Evolutionary conservation across 2,329 filamentous ascomycete genomes (phyloP).

Genomic region (Mycosphaerella sp.): DNA sequence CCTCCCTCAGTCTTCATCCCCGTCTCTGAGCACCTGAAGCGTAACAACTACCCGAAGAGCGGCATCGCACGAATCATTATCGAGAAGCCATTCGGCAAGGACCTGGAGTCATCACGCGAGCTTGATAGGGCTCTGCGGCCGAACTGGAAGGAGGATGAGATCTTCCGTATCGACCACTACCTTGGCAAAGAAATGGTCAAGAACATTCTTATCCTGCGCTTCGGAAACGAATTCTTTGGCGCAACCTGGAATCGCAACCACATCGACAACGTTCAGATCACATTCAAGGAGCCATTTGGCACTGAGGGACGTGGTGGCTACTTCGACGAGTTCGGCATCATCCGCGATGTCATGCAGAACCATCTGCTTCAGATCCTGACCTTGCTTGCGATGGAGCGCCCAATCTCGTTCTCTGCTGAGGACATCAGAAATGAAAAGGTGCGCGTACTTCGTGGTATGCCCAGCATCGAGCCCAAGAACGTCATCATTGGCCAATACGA

Average conservation of each 20-base stretch:
- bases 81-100: constrained; percentile 99
- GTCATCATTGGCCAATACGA: constrained; percentile 99
- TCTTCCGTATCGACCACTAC: constrained; percentile 99
- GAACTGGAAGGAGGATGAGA: constrained; percentile 97
- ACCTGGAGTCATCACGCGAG: constrained; percentile 86
- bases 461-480: constrained; percentile 96
- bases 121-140: constrained; percentile 91
- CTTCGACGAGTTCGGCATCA: constrained; percentile 99
- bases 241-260: constrained; percentile 99
- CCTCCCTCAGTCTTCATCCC: constrained; percentile 97
- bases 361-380: constrained; percentile 95
- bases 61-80: constrained; percentile 94
- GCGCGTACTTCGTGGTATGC: constrained; percentile 86
- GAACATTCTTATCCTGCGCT: constrained; percentile 96
- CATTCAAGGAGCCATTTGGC: constrained; percentile 99
- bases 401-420: constrained; percentile 95
- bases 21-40: constrained; percentile 94
- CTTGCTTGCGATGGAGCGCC: constrained; percentile 93
- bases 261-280: constrained; percentile 99
- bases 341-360: constrained; percentile 99
- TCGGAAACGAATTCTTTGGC: constrained; percentile 97
- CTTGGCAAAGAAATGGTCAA: constrained; percentile 99
- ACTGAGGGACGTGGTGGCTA: constrained; percentile 97
- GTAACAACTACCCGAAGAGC: constrained; percentile 87
- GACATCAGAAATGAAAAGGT: constrained; percentile 99